A percentile compares a stretch with the other conserved stretches of the same genome.
phyloP scores from a whole-genome alignment of 192 early-diverging fungal species.

The Gigaspora rosea region DNA sequence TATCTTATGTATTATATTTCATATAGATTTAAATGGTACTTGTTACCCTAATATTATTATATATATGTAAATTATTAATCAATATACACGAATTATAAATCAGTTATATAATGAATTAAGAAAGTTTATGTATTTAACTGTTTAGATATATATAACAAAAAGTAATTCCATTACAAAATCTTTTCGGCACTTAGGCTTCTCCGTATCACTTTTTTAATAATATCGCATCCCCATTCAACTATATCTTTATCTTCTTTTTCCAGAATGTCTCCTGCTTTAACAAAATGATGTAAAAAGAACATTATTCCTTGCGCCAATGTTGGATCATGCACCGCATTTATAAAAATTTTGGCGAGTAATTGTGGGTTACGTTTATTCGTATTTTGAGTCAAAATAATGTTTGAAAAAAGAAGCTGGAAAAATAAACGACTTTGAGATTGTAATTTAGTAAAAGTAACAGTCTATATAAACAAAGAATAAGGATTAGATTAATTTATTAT shows the following conservation, averaged over 20 bases:
- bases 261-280: constrained; percentile 61
- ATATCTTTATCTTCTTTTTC: constrained; percentile 67
- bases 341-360: constrained; percentile 58
- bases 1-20: no score
- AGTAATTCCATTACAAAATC: background rate
- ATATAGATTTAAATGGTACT: no score
- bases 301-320: constrained; percentile 80
- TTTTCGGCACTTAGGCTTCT: background rate
- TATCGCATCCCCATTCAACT: constrained; percentile 66
- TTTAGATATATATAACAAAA: background rate
- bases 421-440: constrained; percentile 60
- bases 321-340: constrained; percentile 56
- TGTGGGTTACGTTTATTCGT: constrained; percentile 11
- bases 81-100: no score
- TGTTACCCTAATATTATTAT: no score
- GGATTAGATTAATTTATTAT: constrained; percentile 2
- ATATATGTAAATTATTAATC: no score
- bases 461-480: constrained; percentile 35
- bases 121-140: no score
- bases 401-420: constrained; percentile 71
- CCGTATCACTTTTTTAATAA: constrained; percentile 60
- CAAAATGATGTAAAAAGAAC: constrained; percentile 82
- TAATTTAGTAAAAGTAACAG: constrained; percentile 74
- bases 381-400: constrained; percentile 52
- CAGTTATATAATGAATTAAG: no score